Base-by-base conservation (phyloP, 163 green algal species). In the Chloromonas sp. region DNA sequence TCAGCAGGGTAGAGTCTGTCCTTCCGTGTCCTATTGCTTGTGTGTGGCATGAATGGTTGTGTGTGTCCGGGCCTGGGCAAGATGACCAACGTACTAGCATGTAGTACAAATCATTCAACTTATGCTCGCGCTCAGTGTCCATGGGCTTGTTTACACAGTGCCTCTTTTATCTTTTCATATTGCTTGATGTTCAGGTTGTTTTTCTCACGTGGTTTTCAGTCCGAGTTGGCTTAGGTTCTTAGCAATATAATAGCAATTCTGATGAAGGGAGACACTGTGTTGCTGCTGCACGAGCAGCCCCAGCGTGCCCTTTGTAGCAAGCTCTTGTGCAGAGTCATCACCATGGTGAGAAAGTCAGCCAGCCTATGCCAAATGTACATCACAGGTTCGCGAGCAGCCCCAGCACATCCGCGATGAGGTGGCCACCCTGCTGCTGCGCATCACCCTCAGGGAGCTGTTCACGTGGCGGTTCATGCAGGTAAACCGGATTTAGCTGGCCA, bases 391-490 rank as follows among this genome's bases (percentile, higher is more conserved):
- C 2, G 81, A 89, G 71, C 89, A 97, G 90, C 74, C 84, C 0
- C 94, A 98, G 88, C 87, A 88, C 0, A 89, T 95, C 66, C 91
- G 96, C 60, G 93, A 98, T 85, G 36, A 82, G 0, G 92, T 98
- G 13, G 96, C 93, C 85, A 90, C 86, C 1, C 85, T 90, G 79
- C 91, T 99, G 88, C 93, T 99, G 87, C 71, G 85, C n/a, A 89
- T 98, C 2, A 98, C 96, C 3, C 93, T 99, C 62, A 82, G 86
- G 62, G 96, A 99, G 92, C 93, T 99, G 60, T 99, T 98, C 85
- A 88, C 93, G 60, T 98, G 96, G 94, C 90, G 92, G 58, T 98
- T 97, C 92, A 99, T 99, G 96, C 91, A 93, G 88, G 82, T 87
- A 81, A 60, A 74, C 60, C 2, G 3, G 74, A 36, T 36, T 36